These are phyloP conservation scores for Blastomyces parvus DNA, from an alignment of 2,329 filamentous ascomycete genomes.

Conservation along the genomic window DNA sequence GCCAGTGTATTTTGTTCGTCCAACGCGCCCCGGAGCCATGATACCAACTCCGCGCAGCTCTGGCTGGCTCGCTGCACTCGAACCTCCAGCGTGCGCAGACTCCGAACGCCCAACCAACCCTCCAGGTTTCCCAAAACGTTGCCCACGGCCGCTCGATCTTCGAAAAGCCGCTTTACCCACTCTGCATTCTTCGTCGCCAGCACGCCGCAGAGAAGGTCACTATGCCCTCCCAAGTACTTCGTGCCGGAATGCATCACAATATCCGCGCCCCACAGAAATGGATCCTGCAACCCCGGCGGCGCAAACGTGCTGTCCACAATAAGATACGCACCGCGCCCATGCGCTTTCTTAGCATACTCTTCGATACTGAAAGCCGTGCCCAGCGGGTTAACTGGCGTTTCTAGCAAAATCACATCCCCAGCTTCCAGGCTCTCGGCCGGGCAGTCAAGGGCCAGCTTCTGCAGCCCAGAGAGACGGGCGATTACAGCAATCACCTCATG, in stretches of 20 bases:
- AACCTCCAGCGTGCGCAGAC: slow-evolving; percentile 74
- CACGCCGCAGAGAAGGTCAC: slow-evolving; percentile 86
- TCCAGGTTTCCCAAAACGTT: slow-evolving; percentile 82
- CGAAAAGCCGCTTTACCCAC: slow-evolving; percentile 52
- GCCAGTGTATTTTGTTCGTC: slow-evolving; percentile 10
- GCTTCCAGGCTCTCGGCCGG: slow-evolving; percentile 54
- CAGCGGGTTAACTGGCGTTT: slow-evolving; percentile 87
- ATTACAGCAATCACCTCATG: slow-evolving; percentile 73
- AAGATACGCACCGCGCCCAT: slow-evolving; percentile 61
- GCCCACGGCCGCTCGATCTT: slow-evolving; percentile 66
- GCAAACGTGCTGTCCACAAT: slow-evolving; percentile 87
- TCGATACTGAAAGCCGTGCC: slow-evolving; percentile 69
- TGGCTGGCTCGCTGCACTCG: slow-evolving; percentile 67
- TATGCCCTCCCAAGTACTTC: slow-evolving; percentile 96
- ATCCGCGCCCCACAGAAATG: slow-evolving; percentile 72
- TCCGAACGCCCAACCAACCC: slow-evolving; percentile 82
- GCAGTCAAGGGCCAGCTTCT: slow-evolving; percentile 62
- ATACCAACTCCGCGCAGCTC: slow-evolving; percentile 59
- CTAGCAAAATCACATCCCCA: slow-evolving; percentile 81
- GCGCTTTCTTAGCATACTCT: slow-evolving; percentile 62
- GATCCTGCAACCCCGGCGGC: slow-evolving; percentile 79
- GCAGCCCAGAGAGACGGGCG: slow-evolving; percentile 63
- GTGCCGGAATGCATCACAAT: slow-evolving; percentile 86
- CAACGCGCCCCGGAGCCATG: slow-evolving; percentile 55
- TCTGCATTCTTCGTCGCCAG: slow-evolving; percentile 53